phyloP scores from a whole-genome alignment of 1,139 yeast species.

The Blastobotrys illinoisensis region DNA sequence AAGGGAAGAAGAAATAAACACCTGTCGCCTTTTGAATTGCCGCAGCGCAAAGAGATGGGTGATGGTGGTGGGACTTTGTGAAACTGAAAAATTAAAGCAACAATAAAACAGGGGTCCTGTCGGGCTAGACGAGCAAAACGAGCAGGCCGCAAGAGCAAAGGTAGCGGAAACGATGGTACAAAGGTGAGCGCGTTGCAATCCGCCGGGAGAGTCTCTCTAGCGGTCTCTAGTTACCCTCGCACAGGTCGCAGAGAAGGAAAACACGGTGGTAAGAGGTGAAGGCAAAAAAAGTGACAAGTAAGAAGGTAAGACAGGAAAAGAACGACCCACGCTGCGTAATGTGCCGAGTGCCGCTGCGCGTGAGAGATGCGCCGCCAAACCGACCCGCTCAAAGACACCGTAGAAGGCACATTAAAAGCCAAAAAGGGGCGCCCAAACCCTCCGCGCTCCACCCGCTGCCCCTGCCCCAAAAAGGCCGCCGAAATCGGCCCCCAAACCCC shows the following conservation, averaged over 20 bases:
- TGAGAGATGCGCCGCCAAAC: neutral
- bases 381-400: neutral
- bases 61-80: neutral
- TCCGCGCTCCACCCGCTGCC: neutral
- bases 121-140: neutral
- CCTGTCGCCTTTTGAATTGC: no score
- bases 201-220: no score
- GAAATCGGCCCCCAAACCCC: no score
- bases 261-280: neutral
- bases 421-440: neutral
- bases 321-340: neutral
- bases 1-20: neutral
- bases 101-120: neutral
- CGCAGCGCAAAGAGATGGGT: neutral
- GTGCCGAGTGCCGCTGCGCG: neutral
- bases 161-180: no score
- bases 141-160: no score
- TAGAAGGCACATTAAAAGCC: neutral
- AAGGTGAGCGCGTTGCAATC: no score
- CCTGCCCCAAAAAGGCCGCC: no score
- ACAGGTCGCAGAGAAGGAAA: neutral
- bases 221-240: neutral
- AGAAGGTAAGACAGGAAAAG: conserved; percentile 2
- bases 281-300: neutral
- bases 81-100: conserved; percentile 1